A percentile compares a stretch with the other conserved stretches of the same genome.
Conservation (phyloP, 805 yeast genomes). For the Barnettozyma californica region DNA sequence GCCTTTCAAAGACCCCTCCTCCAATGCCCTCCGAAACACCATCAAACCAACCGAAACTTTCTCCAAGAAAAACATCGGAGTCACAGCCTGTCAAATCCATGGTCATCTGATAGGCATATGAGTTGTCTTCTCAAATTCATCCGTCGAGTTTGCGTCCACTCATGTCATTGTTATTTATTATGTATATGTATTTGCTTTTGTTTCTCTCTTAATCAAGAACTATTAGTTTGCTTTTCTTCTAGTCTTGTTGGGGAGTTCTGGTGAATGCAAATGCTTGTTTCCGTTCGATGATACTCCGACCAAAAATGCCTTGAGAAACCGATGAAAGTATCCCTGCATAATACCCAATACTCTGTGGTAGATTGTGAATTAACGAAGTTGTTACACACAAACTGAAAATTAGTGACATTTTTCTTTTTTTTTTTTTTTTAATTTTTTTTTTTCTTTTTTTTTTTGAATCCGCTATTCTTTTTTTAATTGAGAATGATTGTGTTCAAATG, state of each 20-base stretch:
- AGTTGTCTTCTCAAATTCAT: neutral
- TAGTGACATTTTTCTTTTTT: no score
- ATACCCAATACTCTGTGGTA: no score
- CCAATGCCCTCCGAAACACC: neutral
- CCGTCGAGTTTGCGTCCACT: neutral
- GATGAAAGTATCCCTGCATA: neutral
- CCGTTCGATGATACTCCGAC: neutral
- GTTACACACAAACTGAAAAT: no score
- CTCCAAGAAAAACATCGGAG: constrained; percentile 5
- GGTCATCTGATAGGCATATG: constrained; percentile 6
- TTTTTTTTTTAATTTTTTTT: no score
- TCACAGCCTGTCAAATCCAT: constrained; percentile 9
- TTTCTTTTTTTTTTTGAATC: no score
- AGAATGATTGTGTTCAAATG: no score
- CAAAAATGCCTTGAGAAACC: neutral
- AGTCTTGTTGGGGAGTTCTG: neutral
- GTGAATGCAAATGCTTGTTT: neutral
- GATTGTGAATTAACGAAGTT: no score
- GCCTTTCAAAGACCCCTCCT: neutral
- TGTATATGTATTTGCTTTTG: constrained; percentile 1
- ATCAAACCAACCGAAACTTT: neutral
- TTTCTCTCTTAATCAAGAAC: neutral
- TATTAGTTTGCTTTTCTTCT: neutral
- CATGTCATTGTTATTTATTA: neutral
- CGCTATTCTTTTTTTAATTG: no score